Conservation (phyloP, 2,329 filamentous ascomycete genomes). For the Aspergillus fijiensis region DNA sequence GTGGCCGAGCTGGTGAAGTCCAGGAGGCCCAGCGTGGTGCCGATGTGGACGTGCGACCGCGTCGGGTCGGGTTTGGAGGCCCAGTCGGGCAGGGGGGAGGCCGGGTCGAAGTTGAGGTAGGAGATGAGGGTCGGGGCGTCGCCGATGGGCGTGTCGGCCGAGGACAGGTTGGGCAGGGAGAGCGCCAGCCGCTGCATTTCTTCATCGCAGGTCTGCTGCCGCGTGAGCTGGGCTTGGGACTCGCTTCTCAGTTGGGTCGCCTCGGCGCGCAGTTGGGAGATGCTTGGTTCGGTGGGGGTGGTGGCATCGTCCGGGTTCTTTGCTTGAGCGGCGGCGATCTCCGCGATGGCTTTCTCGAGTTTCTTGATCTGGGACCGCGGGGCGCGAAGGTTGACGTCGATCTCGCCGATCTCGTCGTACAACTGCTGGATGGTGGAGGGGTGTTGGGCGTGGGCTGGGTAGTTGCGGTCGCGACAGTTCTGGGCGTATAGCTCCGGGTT, state of each 20-base stretch:
- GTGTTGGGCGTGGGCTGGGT: slow-evolving; percentile 56
- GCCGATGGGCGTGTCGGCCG: slow-evolving; percentile 70
- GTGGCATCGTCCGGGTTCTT: slow-evolving; percentile 12
- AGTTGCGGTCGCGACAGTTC: slow-evolving; percentile 85
- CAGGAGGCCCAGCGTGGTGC: slow-evolving; percentile 79
- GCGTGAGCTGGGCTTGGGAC: slow-evolving; percentile 32
- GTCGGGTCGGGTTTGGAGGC: slow-evolving; percentile 25
- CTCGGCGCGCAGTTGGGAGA: slow-evolving; percentile 35
- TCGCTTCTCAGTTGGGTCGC: slow-evolving; percentile 41
- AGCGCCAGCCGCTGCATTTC: slow-evolving; percentile 75
- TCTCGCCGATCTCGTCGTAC: slow-evolving; percentile 36
- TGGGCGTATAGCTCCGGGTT: slow-evolving; percentile 76
- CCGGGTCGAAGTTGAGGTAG: slow-evolving; percentile 74
- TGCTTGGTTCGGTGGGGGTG: slow-evolving; percentile 10
- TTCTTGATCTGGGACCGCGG: slow-evolving; percentile 46
- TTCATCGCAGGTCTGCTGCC: slow-evolving; percentile 37
- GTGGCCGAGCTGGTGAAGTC: slow-evolving; percentile 80
- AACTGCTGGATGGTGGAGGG: slow-evolving; percentile 54
- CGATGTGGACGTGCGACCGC: slow-evolving; percentile 83
- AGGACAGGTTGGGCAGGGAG: slow-evolving; percentile 83
- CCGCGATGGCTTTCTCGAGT: slow-evolving; percentile 44
- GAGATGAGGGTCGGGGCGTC: slow-evolving; percentile 63
- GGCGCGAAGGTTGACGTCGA: slow-evolving; percentile 41
- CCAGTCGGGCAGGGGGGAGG: slow-evolving; percentile 36
- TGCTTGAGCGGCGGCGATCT: slow-evolving; percentile 28